Conservation (phyloP, 495 filamentous ascomycete genomes). For the Penicillium chermesinum region DNA sequence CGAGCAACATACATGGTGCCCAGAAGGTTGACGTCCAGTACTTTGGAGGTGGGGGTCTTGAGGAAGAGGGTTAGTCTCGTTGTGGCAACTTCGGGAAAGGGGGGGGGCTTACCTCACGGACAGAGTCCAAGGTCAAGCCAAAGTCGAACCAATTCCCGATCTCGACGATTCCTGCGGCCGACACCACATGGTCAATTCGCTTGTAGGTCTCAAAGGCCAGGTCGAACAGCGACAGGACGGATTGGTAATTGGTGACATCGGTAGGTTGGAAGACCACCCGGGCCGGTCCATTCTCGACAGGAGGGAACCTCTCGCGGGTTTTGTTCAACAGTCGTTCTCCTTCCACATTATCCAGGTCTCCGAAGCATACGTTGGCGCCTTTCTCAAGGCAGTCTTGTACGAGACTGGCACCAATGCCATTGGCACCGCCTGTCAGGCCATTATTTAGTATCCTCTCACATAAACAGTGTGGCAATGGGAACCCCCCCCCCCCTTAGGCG, state of each 20-base stretch:
- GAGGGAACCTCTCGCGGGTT: conserved; percentile 26
- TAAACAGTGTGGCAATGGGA: too few species aligned
- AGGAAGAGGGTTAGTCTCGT: conserved; percentile 15
- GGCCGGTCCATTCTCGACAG: conserved; percentile 16
- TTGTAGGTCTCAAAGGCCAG: conserved; percentile 39
- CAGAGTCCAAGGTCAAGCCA: conserved; percentile 28
- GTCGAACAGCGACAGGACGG: conserved; percentile 42
- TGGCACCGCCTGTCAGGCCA: conserved; percentile 45
- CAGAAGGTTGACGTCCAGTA: conserved; percentile 47
- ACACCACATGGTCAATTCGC: conserved; percentile 48
- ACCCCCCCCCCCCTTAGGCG: too few species aligned
- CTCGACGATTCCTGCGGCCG: conserved; percentile 47
- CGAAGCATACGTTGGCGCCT: conserved; percentile 43
- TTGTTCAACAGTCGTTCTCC: conserved; percentile 26
- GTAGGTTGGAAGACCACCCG: conserved; percentile 33
- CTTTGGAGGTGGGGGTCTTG: conserved; percentile 41
- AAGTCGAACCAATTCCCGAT: conserved; percentile 44
- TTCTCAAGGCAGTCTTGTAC: conserved; percentile 41
- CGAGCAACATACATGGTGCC: conserved; percentile 43
- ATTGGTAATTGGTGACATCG: conserved; percentile 44
- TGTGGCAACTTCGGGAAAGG: neutral
- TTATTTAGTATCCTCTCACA: too few species aligned
- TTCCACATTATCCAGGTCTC: conserved; percentile 34
- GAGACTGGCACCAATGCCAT: conserved; percentile 51
- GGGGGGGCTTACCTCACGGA: conserved; percentile 27